Base-by-base conservation (phyloP, 1,284 basidiomycete genomes). In the Fomes fomentarius region DNA sequence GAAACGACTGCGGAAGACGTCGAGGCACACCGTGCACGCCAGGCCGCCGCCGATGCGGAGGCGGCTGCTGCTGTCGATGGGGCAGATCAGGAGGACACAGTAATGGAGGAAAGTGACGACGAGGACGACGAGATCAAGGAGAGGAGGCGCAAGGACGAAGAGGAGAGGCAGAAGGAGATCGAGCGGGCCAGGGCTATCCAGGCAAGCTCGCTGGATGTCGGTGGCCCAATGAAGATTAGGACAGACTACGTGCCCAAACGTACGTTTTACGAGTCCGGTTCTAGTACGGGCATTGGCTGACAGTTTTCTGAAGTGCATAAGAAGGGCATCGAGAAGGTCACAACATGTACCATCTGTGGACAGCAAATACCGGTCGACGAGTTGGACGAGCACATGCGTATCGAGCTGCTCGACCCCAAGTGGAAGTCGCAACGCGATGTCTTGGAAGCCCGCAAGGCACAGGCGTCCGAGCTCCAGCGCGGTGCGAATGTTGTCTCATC, bases 301-400 rank as follows among this genome's bases (percentile, higher is more conserved):
- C 43, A 39, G 12, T 42, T n/a, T 21, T 17, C 9, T 56, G 14
- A 56, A 92, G 89, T 91, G 46, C 83, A 86, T 54, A 88, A 86
- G 75, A 85, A 85, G 67, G 74, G 70, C 42, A 83, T 86, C 67
- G 79, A 87, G 43, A 80, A 85, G 25, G 86, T 91, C 72, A 93
- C 94, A 2, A 92, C 89, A 19, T 98, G 96, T 76, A 85, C 89
- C 10, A 92, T 98, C 64, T 98, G 96, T 75, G 90, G 91, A 28
- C 94, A 98, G 70, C 89, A 93, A 71, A 92, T 99, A 24, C 88
- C 95, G 25, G 88, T 97, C 63, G 90, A 95, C 74, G 96, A 99
- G 71, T 81, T 99, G 57, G 87, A 95, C 63, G 96, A 99, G 70
- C 97, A 99, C 73, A 96, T 98, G 82, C 92, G 97, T 67, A 98